Percentiles rank a stretch among this genome's conserved stretches.
These are phyloP conservation scores for Hemileccinum rubropunctum DNA, from an alignment of 768 basidiomycete species.

Conservation along the genomic window DNA sequence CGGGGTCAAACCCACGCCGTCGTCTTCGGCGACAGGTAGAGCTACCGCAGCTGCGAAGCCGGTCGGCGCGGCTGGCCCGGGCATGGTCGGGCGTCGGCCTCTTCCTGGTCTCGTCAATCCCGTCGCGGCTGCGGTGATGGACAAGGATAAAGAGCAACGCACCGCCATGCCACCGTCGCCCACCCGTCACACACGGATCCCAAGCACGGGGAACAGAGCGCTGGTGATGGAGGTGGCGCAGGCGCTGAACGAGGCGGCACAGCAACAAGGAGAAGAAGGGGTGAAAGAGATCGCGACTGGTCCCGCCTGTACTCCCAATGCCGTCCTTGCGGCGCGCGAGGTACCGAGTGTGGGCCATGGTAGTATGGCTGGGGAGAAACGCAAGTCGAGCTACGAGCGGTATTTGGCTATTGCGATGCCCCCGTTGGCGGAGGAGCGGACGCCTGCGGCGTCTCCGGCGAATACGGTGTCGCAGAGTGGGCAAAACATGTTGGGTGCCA, in stretches of 20 bases:
- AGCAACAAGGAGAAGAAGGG: conserved; percentile 4
- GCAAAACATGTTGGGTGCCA: conserved; percentile 1
- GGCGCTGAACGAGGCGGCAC: conserved; percentile 43
- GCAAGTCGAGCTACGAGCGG: conserved; percentile 65
- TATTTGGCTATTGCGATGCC: conserved; percentile 64
- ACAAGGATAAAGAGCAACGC: conserved; percentile 21
- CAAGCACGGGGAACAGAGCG: conserved; percentile 66
- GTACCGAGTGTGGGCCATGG: conserved; percentile 12
- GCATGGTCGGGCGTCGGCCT: conserved; percentile 38
- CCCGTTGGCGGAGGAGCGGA: conserved; percentile 64
- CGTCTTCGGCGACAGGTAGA: neutral
- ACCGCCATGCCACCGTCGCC: conserved; percentile 30
- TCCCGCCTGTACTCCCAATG: neutral
- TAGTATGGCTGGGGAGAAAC: conserved; percentile 45
- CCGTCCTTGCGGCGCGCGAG: conserved; percentile 1
- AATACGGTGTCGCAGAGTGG: conserved; percentile 46
- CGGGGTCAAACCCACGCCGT: conserved; percentile 25
- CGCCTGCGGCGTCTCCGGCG: conserved; percentile 53
- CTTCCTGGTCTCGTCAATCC: conserved; percentile 40
- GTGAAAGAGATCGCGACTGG: neutral
- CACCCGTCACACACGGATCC: conserved; percentile 51
- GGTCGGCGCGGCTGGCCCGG: conserved; percentile 11
- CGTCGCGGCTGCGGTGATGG: neutral
- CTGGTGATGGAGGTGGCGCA: conserved; percentile 80
- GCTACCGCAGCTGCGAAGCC: conserved; percentile 9